Evolutionary conservation across 225 moss, liverwort and hornwort genomes (phyloP), one percentile per base, ranked within the genome.

Genomic region (Sphagnum tenellum): DNA sequence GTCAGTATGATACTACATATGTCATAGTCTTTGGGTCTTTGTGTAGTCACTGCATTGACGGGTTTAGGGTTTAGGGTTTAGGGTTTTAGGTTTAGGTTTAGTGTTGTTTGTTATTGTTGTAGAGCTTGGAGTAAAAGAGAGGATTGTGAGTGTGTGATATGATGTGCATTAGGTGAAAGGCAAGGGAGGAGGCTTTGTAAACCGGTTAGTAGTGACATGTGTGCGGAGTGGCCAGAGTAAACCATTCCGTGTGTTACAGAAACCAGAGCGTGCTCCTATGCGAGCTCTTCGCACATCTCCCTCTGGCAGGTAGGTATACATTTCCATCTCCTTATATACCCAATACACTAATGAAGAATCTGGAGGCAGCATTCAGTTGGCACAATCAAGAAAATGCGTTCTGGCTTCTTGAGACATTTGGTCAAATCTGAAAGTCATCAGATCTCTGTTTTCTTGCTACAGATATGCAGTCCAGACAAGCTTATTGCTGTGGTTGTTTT

Each of bases 191-290:
- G 98, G 98, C 45, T 98, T 89, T 84, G 72, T 86, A 72, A 98
- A 93, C 74, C 89, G 80, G 63, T 76, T 98, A 48, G 89, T 83
- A 53, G 78, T 91, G 49, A 98, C 87, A 46, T 98, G 93, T 77
- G 86, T 91, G 64, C 83, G 98, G 58, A 91, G 93, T 71, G 98
- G 98, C 69, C 93, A 90, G 65, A 89, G 80, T 73, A 98, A 89
- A 73, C 55, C 81, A 55, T 93, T 98, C 57, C 98, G 98, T 51
- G 78, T 86, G 53, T 77, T 91, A 71, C 90, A 89, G 70, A 98
- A 98, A 74, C 90, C 98, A 68, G 98, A 98, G 64, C 93, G 98
- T 67, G 89, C 93, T 75, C 90, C 93, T 52, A 86, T 98, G 89
- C 90, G 98, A 70, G 98, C 98, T 55, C 78, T 98, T 61, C 86